Base-by-base conservation (phyloP, 179 eudicot species). In the Carnegiea gigantea region DNA sequence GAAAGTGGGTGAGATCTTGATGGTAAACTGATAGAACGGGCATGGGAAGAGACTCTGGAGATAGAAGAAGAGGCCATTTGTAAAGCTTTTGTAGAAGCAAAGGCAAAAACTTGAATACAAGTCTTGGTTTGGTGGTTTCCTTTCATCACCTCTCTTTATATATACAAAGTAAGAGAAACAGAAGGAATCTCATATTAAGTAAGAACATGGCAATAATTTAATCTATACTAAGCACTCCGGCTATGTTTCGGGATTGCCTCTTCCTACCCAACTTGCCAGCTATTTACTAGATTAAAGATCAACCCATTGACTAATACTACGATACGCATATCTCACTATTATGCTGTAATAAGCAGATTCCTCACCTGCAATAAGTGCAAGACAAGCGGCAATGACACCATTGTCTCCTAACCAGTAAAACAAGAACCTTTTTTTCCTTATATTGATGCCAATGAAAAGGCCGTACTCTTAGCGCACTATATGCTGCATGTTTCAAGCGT, bases 21-120 rank as follows among this genome's bases (percentile, higher is more conserved):
- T 43, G 88, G 89, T 43, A 87, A 89, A 68, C 89, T 87, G 79
- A 85, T 74, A 12, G 89, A 89, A 30, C 89, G 88, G 49, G 84
- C 73, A 36, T 82, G 88, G 78, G 48, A 68, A 73, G 76, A 67
- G 62, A 62, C 49, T 30, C 70, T 72, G 49, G 81, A 78, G 70
- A 80, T 76, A 51, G 62, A 53, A 64, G 85, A 86, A 64, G 83
- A 81, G 48, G 86, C 81, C 91, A 86, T 84, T 24, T 81, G 15
- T 62, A 51, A 43, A 15, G 62, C 12, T 48, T 78, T 59, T 38
- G 12, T 54, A 17, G 48, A 53, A 48, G 54, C 13, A 38, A 77
- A n/a, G 64, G 54, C 54, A 18, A 70, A 80, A 78, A 80, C 59
- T 77, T 28, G 54, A 44, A 53, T 77, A 57, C 77, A 77, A 48